phyloP scores from a whole-genome alignment of 2,329 filamentous ascomycete genomes.

The Botrytis elliptica region DNA sequence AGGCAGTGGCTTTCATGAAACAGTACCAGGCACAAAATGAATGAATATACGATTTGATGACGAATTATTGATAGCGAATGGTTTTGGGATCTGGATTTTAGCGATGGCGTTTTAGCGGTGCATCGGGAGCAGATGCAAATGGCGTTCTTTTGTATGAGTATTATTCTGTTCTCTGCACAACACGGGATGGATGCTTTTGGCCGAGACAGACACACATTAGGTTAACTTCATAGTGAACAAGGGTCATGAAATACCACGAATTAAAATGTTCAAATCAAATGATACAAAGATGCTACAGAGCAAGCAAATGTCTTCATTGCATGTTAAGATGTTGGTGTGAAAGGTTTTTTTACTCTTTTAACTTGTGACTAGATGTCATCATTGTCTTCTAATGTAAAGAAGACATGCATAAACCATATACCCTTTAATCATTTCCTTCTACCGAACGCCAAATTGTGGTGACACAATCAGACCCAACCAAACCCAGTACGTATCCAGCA shows the following conservation, averaged over 20 bases:
- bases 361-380: background rate
- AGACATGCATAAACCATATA: background rate
- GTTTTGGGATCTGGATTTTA: slow-evolving; percentile 6
- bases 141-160: background rate
- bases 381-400: background rate
- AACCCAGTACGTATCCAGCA: slow-evolving; percentile 4
- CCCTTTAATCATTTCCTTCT: slow-evolving; percentile 6
- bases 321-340: background rate
- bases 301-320: background rate
- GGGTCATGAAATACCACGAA: background rate
- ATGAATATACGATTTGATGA: slow-evolving; percentile 10
- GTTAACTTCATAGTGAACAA: background rate
- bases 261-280: background rate
- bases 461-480: slow-evolving; percentile 8
- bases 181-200: background rate
- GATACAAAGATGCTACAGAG: background rate
- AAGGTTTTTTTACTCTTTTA: background rate
- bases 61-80: background rate
- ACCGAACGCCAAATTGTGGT: slow-evolving; percentile 8
- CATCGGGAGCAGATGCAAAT: background rate
- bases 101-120: slow-evolving; percentile 12
- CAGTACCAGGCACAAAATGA: slow-evolving; percentile 33
- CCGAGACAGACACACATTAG: background rate
- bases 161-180: background rate
- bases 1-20: slow-evolving; percentile 74